These are phyloP conservation scores for Neospora caninum DNA, from an alignment of 169 alveolate genomes.

Conservation along the genomic window DNA sequence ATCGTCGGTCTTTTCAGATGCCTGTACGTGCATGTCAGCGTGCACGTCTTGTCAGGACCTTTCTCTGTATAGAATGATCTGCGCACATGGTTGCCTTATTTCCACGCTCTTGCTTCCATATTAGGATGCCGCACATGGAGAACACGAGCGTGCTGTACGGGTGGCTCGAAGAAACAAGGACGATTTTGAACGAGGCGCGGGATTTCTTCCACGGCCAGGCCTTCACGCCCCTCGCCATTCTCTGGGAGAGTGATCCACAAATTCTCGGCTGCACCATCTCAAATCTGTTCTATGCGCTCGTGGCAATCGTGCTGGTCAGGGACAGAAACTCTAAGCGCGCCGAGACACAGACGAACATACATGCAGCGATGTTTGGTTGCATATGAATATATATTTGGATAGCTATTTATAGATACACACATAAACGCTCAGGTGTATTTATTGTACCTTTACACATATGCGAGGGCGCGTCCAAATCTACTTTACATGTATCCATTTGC, in stretches of 20 bases:
- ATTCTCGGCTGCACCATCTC: constrained; percentile 71
- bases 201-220: constrained; percentile 45
- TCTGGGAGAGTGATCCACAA: constrained; percentile 75
- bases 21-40: no score
- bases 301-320: constrained; percentile 72
- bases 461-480: no score
- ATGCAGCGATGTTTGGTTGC: neutral
- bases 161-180: constrained; percentile 46
- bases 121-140: constrained; percentile 55
- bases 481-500: no score
- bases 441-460: no score
- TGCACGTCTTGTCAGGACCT: no score
- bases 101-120: neutral
- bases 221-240: constrained; percentile 57
- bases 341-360: constrained; percentile 19
- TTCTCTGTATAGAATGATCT: no score
- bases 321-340: no score
- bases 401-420: no score
- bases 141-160: constrained; percentile 45
- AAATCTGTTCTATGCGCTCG: constrained; percentile 72
- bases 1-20: no score
- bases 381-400: neutral
- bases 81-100: no score
- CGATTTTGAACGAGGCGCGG: neutral
- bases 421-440: no score